A percentile compares a stretch with the other conserved stretches of the same genome.
These are phyloP conservation scores for Pleurotus tuber-regium DNA, from an alignment of 768 basidiomycete species.

Conservation along the genomic window DNA sequence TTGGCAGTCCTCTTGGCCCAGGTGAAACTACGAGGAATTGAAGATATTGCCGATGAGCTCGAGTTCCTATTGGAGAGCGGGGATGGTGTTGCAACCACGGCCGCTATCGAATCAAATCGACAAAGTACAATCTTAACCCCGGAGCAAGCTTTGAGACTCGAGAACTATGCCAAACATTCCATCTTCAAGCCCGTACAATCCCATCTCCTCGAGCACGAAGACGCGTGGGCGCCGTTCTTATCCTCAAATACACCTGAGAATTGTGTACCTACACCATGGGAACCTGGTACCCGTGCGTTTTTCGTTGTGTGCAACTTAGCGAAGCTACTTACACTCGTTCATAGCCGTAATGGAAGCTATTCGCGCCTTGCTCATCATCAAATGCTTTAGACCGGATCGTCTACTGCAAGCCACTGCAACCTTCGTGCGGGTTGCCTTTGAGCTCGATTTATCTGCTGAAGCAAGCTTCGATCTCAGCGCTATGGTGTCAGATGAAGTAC, in stretches of 20 bases:
- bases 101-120: constrained; percentile 28
- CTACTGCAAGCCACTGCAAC: constrained; percentile 77
- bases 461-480: constrained; percentile 71
- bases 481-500: constrained; percentile 80
- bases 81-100: constrained; percentile 49
- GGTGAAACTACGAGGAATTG: constrained; percentile 77
- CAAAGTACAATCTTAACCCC: constrained; percentile 51
- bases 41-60: constrained; percentile 80
- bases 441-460: constrained; percentile 71
- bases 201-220: constrained; percentile 58
- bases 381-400: constrained; percentile 91
- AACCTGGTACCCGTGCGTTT: constrained; percentile 69
- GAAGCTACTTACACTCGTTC: constrained; percentile 16
- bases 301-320: background rate
- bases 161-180: constrained; percentile 65
- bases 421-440: constrained; percentile 77
- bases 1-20: constrained; percentile 89
- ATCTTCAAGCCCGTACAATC: constrained; percentile 76
- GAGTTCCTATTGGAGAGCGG: constrained; percentile 93
- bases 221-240: constrained; percentile 72
- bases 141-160: constrained; percentile 69
- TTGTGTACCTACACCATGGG: constrained; percentile 77
- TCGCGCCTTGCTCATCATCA: constrained; percentile 75
- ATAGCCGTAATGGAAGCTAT: constrained; percentile 73
- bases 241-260: constrained; percentile 64